Conservation (phyloP, 768 basidiomycete genomes). For the Mycena maculata region DNA sequence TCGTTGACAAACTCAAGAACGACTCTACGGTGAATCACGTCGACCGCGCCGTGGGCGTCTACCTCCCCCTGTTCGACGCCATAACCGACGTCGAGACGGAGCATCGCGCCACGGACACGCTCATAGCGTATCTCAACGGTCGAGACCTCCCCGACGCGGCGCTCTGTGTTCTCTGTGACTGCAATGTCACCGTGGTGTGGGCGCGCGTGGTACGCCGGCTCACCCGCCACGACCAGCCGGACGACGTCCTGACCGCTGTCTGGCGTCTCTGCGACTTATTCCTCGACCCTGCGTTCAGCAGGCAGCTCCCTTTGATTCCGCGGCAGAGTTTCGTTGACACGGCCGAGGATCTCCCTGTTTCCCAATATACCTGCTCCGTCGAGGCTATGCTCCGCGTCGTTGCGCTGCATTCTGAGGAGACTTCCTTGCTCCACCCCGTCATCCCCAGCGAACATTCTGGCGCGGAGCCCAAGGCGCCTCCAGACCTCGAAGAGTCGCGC, state of each 20-base stretch:
- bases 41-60: conserved; percentile 14
- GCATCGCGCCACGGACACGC: conserved; percentile 1
- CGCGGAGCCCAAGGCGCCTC: neutral
- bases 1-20: neutral
- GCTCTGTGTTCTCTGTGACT: conserved; percentile 14
- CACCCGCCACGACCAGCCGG: conserved; percentile 13
- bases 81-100: neutral
- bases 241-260: conserved; percentile 17
- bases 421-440: conserved; percentile 11
- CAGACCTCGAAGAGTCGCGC: neutral
- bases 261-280: conserved; percentile 22
- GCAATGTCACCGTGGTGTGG: conserved; percentile 7
- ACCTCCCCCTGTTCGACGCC: conserved; percentile 6
- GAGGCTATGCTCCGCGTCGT: conserved; percentile 18
- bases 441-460: neutral
- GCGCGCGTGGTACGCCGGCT: conserved; percentile 13
- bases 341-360: conserved; percentile 3
- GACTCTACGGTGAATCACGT: neutral
- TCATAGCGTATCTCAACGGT: conserved; percentile 17
- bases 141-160: conserved; percentile 3
- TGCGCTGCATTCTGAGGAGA: conserved; percentile 7
- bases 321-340: conserved; percentile 8
- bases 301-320: neutral
- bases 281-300: conserved; percentile 2
- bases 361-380: conserved; percentile 16